Percentiles rank a stretch among this genome's conserved stretches.
These are phyloP conservation scores for Westerdykella sp. DNA, from an alignment of 2,329 filamentous ascomycete genomes.

Conservation along the genomic window DNA sequence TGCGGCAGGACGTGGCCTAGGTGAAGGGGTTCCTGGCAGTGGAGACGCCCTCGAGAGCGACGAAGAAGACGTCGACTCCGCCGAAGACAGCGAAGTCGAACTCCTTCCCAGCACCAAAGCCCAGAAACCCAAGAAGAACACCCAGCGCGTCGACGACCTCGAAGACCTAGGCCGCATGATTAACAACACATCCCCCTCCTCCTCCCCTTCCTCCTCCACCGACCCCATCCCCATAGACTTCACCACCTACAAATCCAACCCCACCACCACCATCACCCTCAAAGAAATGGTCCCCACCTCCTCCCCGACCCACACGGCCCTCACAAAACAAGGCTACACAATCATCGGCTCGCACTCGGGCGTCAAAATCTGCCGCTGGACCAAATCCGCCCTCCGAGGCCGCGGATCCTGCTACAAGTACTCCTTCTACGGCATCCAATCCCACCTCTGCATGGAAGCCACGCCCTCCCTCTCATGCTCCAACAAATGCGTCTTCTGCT, in stretches of 20 bases:
- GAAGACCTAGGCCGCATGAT: constrained; percentile 73
- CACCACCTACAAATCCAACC: constrained; percentile 59
- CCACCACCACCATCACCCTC: constrained; percentile 39
- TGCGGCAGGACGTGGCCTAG: constrained; percentile 47
- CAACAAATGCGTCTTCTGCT: constrained; percentile 99
- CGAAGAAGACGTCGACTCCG: constrained; percentile 57
- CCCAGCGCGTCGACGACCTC: constrained; percentile 61
- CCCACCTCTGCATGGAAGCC: constrained; percentile 97
- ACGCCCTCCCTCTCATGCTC: constrained; percentile 92
- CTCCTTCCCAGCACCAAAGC: constrained; percentile 4
- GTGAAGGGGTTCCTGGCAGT: constrained; percentile 68
- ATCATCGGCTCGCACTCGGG: constrained; percentile 94
- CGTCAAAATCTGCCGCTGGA: constrained; percentile 98
- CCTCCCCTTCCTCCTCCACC: constrained; percentile 12
- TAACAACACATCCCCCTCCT: constrained; percentile 24
- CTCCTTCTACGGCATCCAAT: constrained; percentile 94
- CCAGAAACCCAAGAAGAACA: constrained; percentile 39
- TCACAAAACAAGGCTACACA: constrained; percentile 94
- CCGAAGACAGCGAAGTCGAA: constrained; percentile 39
- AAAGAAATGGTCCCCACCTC: constrained; percentile 94
- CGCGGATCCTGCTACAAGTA: constrained; percentile 96
- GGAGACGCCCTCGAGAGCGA: constrained; percentile 82
- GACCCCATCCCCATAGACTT: constrained; percentile 76
- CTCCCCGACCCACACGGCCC: constrained; percentile 78
- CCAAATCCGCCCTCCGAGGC: constrained; percentile 89